Percentiles rank a stretch among this genome's conserved stretches.
phyloP scores from a whole-genome alignment of 2,329 filamentous ascomycete species.

The Aspergillus amoenus region DNA sequence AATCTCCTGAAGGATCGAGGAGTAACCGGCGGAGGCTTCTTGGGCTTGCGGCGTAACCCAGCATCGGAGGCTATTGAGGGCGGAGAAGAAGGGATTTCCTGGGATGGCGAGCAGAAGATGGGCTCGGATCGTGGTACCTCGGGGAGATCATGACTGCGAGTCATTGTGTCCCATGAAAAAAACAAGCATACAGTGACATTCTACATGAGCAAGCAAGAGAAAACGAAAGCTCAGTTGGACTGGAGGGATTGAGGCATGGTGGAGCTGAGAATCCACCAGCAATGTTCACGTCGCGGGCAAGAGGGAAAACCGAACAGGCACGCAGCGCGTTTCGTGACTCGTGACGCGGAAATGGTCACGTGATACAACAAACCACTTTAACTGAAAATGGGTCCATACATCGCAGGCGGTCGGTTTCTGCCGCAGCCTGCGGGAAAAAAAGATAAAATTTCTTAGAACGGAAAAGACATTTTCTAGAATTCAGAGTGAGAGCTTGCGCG shows the following conservation, averaged over 20 bases:
- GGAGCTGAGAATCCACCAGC: conserved; percentile 19
- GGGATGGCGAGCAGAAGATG: conserved; percentile 29
- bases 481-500: conserved; percentile 20
- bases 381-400: background rate
- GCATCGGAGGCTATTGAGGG: conserved; percentile 41
- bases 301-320: background rate
- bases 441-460: conserved; percentile 24
- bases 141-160: conserved; percentile 30
- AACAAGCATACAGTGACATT: conserved; percentile 22
- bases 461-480: conserved; percentile 13
- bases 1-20: conserved; percentile 53
- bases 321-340: conserved; percentile 25
- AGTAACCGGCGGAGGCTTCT: conserved; percentile 49
- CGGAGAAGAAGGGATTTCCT: conserved; percentile 43
- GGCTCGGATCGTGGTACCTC: conserved; percentile 37
- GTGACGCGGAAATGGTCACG: conserved; percentile 25
- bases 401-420: conserved; percentile 21
- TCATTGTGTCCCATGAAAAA: conserved; percentile 30
- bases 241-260: conserved; percentile 20
- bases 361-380: conserved; percentile 15
- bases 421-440: conserved; percentile 14
- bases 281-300: conserved; percentile 19
- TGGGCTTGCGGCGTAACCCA: conserved; percentile 37
- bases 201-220: conserved; percentile 15
- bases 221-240: conserved; percentile 4